Conservation (phyloP, 805 yeast genomes). For the Saccharomycopsis guyanensis region DNA sequence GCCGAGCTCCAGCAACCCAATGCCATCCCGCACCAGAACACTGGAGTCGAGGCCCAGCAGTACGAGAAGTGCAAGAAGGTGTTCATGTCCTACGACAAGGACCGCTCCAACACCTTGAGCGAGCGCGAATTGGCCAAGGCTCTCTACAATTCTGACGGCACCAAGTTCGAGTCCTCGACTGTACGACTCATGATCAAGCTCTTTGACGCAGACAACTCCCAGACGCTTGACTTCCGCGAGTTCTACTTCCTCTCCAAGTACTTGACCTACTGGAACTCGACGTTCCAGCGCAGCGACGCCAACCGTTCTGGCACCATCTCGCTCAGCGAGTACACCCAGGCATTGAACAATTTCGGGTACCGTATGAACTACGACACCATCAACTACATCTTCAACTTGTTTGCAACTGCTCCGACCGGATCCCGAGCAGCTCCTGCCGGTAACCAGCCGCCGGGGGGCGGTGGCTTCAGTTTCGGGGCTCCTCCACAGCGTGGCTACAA, state of each 20-base stretch:
- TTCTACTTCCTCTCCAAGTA: constrained; percentile 64
- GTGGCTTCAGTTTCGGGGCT: constrained; percentile 28
- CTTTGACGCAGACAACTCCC: constrained; percentile 43
- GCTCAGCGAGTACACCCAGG: constrained; percentile 55
- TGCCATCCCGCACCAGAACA: constrained; percentile 6
- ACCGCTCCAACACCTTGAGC: constrained; percentile 29
- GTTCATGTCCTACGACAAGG: constrained; percentile 8
- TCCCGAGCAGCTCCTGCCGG: not conserved
- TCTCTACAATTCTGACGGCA: constrained; percentile 54
- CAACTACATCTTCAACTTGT: constrained; percentile 48
- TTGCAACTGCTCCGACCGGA: constrained; percentile 31
- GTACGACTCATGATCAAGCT: constrained; percentile 54
- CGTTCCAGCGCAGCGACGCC: constrained; percentile 53
- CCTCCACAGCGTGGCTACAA: constrained; percentile 26
- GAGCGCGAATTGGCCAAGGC: constrained; percentile 52
- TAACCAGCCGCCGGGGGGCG: constrained; percentile 27
- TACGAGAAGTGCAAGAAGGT: constrained; percentile 3
- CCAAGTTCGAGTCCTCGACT: constrained; percentile 53
- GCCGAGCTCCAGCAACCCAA: constrained; percentile 9
- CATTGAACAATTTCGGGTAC: constrained; percentile 60
- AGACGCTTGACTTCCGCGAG: constrained; percentile 47
- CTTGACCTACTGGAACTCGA: constrained; percentile 55
- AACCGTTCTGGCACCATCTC: constrained; percentile 51
- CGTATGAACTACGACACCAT: constrained; percentile 51
- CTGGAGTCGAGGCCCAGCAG: constrained; percentile 6